These are phyloP conservation scores for Volvox africanus DNA, from an alignment of 139 green algal genomes.

Conservation along the genomic window DNA sequence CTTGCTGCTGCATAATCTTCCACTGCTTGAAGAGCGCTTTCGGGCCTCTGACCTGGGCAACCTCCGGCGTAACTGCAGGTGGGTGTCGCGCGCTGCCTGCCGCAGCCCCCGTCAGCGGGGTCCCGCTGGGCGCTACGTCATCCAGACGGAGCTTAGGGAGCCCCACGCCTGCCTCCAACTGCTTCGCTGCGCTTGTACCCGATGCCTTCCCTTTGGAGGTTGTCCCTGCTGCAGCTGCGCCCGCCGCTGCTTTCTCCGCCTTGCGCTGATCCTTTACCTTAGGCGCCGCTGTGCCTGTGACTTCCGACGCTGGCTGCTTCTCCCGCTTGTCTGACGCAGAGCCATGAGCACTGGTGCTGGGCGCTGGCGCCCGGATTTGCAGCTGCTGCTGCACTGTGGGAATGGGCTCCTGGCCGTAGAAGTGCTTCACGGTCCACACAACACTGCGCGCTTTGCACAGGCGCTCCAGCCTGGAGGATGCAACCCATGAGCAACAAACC, in stretches of 20 bases:
- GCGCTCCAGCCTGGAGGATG: slow-evolving; percentile 60
- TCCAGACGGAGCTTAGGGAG: slow-evolving; percentile 16
- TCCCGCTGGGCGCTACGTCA: background rate
- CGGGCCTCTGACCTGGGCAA: slow-evolving; percentile 50
- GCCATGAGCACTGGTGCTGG: background rate
- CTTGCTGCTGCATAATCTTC: slow-evolving; percentile 58
- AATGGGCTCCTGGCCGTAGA: slow-evolving; percentile 27
- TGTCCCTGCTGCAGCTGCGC: background rate
- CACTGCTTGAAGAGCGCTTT: slow-evolving; percentile 69
- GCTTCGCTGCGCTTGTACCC: background rate
- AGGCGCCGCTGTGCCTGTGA: background rate
- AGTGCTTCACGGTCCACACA: slow-evolving; percentile 54
- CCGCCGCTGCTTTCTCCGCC: slow-evolving; percentile 5
- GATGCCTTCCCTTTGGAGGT: slow-evolving; percentile 11
- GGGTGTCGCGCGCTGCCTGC: background rate
- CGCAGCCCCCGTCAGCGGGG: background rate
- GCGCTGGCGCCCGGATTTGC: background rate
- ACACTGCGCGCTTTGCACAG: slow-evolving; percentile 61
- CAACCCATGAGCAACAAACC: background rate
- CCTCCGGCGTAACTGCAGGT: background rate
- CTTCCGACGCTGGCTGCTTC: background rate
- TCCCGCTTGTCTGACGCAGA: background rate
- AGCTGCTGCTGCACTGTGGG: background rate
- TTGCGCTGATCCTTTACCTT: slow-evolving; percentile 37
- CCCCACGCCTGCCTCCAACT: slow-evolving; percentile 7